Percentiles rank a stretch among this genome's conserved stretches.
Conservation (phyloP, 2,329 filamentous ascomycete genomes). For the Alternaria sp. region DNA sequence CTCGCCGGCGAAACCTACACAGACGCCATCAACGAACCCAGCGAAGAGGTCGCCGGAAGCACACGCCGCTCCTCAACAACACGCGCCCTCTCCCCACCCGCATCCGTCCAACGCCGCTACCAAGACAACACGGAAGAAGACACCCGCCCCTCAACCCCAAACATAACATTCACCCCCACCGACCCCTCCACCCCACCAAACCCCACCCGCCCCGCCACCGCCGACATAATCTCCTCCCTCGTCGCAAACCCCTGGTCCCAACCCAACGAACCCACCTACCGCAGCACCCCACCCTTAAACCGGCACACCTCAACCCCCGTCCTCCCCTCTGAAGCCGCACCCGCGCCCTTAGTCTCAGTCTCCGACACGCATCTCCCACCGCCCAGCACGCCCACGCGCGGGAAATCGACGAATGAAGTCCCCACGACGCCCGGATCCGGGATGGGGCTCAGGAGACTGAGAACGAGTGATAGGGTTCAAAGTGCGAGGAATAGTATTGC, state of each 20-base stretch:
- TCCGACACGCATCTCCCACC: slow-evolving; percentile 26
- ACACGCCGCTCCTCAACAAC: slow-evolving; percentile 34
- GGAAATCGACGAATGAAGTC: slow-evolving; percentile 18
- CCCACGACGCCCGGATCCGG: slow-evolving; percentile 29
- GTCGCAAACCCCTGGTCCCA: slow-evolving; percentile 41
- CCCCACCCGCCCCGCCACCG: slow-evolving; percentile 7
- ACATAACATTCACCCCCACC: slow-evolving; percentile 27
- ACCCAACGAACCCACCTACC: slow-evolving; percentile 4
- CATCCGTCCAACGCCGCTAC: slow-evolving; percentile 29
- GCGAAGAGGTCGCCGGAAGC: slow-evolving; percentile 10
- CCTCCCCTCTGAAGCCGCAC: slow-evolving; percentile 37
- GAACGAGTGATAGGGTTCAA: slow-evolving; percentile 47
- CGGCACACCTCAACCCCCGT: slow-evolving; percentile 39
- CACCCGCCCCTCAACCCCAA: slow-evolving; percentile 33
- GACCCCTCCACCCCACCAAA: slow-evolving; percentile 17
- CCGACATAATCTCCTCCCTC: slow-evolving; percentile 30
- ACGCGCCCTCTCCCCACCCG: slow-evolving; percentile 30
- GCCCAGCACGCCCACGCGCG: slow-evolving; percentile 14
- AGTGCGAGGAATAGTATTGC: slow-evolving; percentile 54
- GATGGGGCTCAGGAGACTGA: slow-evolving; percentile 32
- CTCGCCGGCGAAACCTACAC: slow-evolving; percentile 49
- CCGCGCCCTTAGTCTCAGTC: slow-evolving; percentile 16
- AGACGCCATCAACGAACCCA: slow-evolving; percentile 31
- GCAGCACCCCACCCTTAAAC: slow-evolving; percentile 15
- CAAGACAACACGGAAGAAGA: slow-evolving; percentile 14